Evolutionary conservation across 257 asterid species (phyloP).

Genomic region (Scutellaria minor): DNA sequence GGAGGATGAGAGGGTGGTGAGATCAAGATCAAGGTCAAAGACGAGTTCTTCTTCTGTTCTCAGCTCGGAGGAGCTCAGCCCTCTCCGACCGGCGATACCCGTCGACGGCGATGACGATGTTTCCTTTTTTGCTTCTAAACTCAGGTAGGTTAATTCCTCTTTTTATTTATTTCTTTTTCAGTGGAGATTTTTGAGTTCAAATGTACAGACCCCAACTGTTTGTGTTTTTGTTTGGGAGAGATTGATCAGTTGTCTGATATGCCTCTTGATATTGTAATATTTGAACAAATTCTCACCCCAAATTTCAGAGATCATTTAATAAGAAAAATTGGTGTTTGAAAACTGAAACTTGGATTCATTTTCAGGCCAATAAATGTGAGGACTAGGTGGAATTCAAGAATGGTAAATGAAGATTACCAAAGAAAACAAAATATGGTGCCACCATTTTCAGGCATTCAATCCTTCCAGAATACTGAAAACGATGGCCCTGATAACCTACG

Average conservation of each 20-base stretch:
- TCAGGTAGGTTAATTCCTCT: constrained; percentile 48
- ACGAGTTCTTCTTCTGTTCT: constrained; percentile 69
- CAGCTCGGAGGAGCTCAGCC: constrained; percentile 82
- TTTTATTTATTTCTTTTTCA: not conserved
- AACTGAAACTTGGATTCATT: constrained; percentile 20
- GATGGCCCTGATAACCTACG: constrained; percentile 38
- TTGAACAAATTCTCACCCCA: not conserved
- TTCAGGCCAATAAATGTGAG: constrained; percentile 71
- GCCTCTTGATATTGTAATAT: not conserved
- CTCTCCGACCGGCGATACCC: constrained; percentile 58
- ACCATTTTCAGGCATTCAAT: constrained; percentile 40
- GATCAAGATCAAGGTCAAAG: constrained; percentile 71
- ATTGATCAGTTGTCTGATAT: not conserved
- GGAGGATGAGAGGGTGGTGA: constrained; percentile 54
- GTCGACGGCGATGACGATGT: constrained; percentile 50
- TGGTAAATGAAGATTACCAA: constrained; percentile 40
- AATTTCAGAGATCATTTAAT: not conserved
- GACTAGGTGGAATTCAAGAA: constrained; percentile 48
- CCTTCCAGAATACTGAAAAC: constrained; percentile 37
- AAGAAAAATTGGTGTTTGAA: not conserved
- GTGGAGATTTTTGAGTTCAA: not conserved
- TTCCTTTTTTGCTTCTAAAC: constrained; percentile 59
- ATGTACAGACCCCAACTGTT: not conserved
- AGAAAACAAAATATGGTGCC: constrained; percentile 40
- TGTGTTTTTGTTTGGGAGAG: constrained; percentile 22